Base-by-base conservation (phyloP, 2,329 filamentous ascomycete species). In the Cladosporium colombiae region DNA sequence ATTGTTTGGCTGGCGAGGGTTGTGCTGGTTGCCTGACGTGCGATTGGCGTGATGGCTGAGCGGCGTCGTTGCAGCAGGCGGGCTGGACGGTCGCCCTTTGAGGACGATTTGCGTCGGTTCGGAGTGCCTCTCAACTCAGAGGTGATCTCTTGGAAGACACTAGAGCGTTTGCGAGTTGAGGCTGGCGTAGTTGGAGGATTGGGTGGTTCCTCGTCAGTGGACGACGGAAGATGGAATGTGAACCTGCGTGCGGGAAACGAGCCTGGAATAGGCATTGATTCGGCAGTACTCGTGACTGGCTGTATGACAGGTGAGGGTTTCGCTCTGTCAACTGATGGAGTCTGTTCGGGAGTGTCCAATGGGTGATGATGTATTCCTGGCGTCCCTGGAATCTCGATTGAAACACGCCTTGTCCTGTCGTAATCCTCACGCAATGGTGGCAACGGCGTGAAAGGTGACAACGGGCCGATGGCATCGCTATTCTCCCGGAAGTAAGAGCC, bases 401-500 rank as follows among this genome's bases (percentile, higher is more conserved):
- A 65, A 1, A 65, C 63, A 14, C 56, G 55, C n/a, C 63, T 59
- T 52, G 55, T n/a, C 21, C 63, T 57, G 56, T 65, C 63, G 16
- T 59, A 65, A 27, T 65, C 63, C 29, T 65, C 63, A n/a, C 63
- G 63, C 23, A 65, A n/a, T 4, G 63, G 63, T 10, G 63, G 55
- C 31, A 65, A 46, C 29, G 63, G 63, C 21, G 57, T 60, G 46
- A 65, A 65, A 1, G 40, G 56, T 14, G 63, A 63, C 11, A 56
- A 23, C 8, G 60, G 50, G 5, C 35, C 35, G 29, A 55, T 14
- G 2, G 31, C 60, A 16, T 23, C 35, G 33, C 8, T 40, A 10
- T 13, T 23, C 8, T 63, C 35, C 16, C 13, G 50, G 18, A 33
- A 11, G 7, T 21, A 18, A 21, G 27, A n/a, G 0, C 1, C 35